Evolutionary conservation across 2,329 filamentous ascomycete genomes (phyloP), one percentile per base, ranked within the genome.

Genomic region (Neodidymelliopsis sp.): DNA sequence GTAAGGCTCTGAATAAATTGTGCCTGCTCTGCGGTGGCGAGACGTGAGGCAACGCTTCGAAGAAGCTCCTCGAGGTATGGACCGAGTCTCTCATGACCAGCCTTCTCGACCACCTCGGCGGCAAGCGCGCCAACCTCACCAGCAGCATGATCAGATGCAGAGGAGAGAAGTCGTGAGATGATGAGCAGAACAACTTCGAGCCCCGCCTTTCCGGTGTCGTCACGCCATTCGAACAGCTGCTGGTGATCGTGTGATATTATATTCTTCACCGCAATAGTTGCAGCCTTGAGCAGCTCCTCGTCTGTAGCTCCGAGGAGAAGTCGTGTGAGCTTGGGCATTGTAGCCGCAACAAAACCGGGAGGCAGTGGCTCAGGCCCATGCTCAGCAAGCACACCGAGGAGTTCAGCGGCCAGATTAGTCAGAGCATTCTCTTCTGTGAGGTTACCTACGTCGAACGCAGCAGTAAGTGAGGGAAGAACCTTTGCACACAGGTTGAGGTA

Each of bases 91-190:
- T 96, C 92, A 27, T 91, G 87, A 9, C 94, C 94, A 40, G 93
- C 94, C 75, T 94, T 96, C 74, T 97, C 93, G 1, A 99, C 94
- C 20, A 99, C 80, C 73, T 96, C 92, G 2, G 93, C 93, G 4
- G 94, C 94, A 57, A 99, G 83, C 12, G 91, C 91, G 60, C 94
- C 94, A 31, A 99, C 92, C 75, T 99, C 93, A n/a, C 91, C 90
- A 4, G 93, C 94, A 13, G 91, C 90, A 64, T 93, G 91, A 65
- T 99, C 94, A 64, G 97, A 87, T 1, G 82, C 76, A 1, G 90
- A 88, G 3, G 89, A 87, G 22, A 99, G 82, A 4, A 99, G 82
- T 36, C 93, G 89, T 70, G 97, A 94, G 55, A 99, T 91, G 61
- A 99, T 94, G 57, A 91, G 84, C 36, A 99, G 82, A 49, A 91